Percentiles rank a stretch among this genome's conserved stretches.
phyloP scores from a whole-genome alignment of 83 land plant species.

The Isoetes engelmannii region DNA sequence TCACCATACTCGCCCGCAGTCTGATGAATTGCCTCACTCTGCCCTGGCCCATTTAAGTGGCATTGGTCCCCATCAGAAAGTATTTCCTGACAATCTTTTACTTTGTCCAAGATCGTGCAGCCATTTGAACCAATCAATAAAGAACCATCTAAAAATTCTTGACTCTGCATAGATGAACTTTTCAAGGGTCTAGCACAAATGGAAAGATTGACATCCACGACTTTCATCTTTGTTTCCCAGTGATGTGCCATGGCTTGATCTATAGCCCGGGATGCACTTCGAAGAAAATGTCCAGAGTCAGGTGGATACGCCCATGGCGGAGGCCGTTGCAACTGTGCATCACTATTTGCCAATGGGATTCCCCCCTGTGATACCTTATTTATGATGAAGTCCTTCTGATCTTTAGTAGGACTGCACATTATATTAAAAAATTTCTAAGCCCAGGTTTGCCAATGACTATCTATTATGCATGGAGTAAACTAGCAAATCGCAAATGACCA shows the following conservation, averaged over 20 bases:
- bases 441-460: too few relatives aligned
- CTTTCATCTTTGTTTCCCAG: conserved; percentile 88
- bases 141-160: not conserved
- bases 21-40: conserved; percentile 9
- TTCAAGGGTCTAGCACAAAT: conserved; percentile 15
- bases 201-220: conserved; percentile 69
- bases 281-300: conserved; percentile 65
- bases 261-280: conserved; percentile 88
- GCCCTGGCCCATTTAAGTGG: conserved; percentile 11
- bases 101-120: not conserved
- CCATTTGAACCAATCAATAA: not conserved
- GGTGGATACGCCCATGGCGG: conserved; percentile 99
- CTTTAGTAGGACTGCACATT: conserved; percentile 23
- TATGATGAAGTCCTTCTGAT: conserved; percentile 24
- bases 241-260: conserved; percentile 90
- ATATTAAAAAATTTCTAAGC: not conserved
- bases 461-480: too few relatives aligned
- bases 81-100: not conserved
- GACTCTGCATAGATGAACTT: not conserved
- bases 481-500: too few relatives aligned
- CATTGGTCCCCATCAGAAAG: not conserved
- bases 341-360: conserved; percentile 95
- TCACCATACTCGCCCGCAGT: too few relatives aligned
- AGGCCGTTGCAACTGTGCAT: conserved; percentile 85
- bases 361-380: conserved; percentile 85